A percentile compares a stretch with the other conserved stretches of the same genome.
phyloP scores from a whole-genome alignment of 495 filamentous ascomycete species.

The Cudoniella acicularis region DNA sequence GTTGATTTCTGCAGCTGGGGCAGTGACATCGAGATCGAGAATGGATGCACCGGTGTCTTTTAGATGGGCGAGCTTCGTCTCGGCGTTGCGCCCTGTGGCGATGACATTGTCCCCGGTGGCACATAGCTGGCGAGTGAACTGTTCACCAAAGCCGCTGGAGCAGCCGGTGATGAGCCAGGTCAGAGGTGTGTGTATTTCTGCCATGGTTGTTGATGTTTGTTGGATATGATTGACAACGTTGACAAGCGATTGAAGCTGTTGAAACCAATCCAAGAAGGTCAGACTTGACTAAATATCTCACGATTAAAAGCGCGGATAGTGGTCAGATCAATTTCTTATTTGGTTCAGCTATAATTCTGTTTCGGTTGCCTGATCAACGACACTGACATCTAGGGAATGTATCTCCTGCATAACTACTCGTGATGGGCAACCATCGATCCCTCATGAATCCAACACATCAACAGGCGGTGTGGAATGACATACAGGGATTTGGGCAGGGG shows the following conservation, averaged over 20 bases:
- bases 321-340: not conserved
- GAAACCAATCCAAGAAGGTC: not conserved
- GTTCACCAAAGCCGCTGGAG: constrained; percentile 44
- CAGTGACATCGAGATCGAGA: constrained; percentile 44
- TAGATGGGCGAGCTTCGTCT: constrained; percentile 28
- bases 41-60: constrained; percentile 35
- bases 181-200: constrained; percentile 15
- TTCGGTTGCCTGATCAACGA: not conserved
- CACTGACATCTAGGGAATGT: not conserved
- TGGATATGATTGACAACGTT: not conserved
- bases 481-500: not conserved
- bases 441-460: not conserved
- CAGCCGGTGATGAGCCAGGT: constrained; percentile 43
- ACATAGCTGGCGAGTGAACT: constrained; percentile 38
- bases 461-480: not conserved
- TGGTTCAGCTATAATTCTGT: not conserved
- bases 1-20: constrained; percentile 31
- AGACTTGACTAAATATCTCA: not conserved
- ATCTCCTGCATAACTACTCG: not conserved
- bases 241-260: not conserved
- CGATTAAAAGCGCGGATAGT: not conserved
- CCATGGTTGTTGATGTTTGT: not conserved
- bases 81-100: constrained; percentile 42
- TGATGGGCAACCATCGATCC: not conserved
- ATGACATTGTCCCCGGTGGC: constrained; percentile 51